Base-by-base conservation (phyloP, 140 eudicot species). In the Senecio squalidus region DNA sequence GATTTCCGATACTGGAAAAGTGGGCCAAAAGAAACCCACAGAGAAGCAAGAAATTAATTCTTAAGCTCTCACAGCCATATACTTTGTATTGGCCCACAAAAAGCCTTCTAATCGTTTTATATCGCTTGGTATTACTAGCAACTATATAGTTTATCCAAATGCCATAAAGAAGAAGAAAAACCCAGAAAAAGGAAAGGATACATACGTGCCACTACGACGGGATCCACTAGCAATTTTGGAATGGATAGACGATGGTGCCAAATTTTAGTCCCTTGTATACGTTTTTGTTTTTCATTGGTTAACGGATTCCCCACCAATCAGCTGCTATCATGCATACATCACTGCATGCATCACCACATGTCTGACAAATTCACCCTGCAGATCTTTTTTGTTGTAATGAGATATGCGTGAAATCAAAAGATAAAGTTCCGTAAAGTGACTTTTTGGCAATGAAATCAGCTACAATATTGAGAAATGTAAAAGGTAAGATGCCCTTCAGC, bases 311-410 rank as follows among this genome's bases (percentile, higher is more conserved):
- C 49, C 52, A 18, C 43, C 67, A 40, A 51, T 60, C 53, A 50
- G 14, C 36, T 38, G 64, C 52, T 29, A 41, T 36, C 10, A 16
- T 47, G 58, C 58, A 52, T 29, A 59, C 74, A 72, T 72, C 76
- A 80, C 53, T 22, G 55, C 17, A 8, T 48, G 30, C 55, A 15
- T 48, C 55, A 22, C 54, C 40, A 38, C 54, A 27, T 39, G 25
- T 14, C 40, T 16, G 36, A 15, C 40, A 14, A 55, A 16, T 38
- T 46, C 17, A 59, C 11, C 29, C 47, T 10, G 36, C 0, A 60
- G 3, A 20, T 46, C 43, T 55, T n/a, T 40, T 66, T 36, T 38
- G 34, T 14, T 13, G 22, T 36, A 6, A 14, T 22, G 22, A 14
- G 9, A 36, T 58, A 34, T 24, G 28, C 62, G 13, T 34, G 3